These are phyloP conservation scores for Vanilla planifolia DNA, from an alignment of 106 monocot species.

Conservation along the genomic window DNA sequence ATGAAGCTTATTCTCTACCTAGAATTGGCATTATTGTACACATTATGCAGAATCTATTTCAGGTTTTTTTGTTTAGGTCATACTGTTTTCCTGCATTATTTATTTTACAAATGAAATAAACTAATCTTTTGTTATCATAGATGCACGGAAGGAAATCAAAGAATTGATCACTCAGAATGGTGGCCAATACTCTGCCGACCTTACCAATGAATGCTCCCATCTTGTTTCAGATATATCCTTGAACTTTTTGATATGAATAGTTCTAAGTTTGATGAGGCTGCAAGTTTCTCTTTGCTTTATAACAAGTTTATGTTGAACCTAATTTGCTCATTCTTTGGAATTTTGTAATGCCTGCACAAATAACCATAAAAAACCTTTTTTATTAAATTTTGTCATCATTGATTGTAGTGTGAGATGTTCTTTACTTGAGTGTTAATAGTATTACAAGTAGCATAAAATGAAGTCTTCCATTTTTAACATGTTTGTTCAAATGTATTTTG, in stretches of 20 bases:
- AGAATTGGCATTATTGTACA: too few species aligned
- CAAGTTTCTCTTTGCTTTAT: neutral
- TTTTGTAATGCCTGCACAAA: neutral
- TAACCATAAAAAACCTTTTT: neutral
- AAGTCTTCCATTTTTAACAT: too few species aligned
- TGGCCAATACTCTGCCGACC: constrained; percentile 80
- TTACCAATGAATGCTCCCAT: constrained; percentile 92
- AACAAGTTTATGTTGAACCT: neutral
- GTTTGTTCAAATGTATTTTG: too few species aligned
- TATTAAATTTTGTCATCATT: too few species aligned
- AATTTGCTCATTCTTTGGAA: neutral
- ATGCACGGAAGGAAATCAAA: constrained; percentile 74
- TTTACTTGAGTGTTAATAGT: neutral
- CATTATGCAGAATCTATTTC: too few species aligned
- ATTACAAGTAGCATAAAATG: neutral
- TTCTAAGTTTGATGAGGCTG: too few species aligned
- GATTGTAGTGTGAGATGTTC: too few species aligned
- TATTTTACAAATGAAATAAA: too few species aligned
- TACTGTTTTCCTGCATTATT: too few species aligned
- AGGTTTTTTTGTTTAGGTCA: too few species aligned
- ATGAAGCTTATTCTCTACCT: too few species aligned
- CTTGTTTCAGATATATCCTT: constrained; percentile 99
- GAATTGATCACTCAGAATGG: constrained; percentile 73
- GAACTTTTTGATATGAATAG: neutral
- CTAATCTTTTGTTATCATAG: constrained; percentile 30